phyloP scores from a whole-genome alignment of 2,329 filamentous ascomycete species.

The Ampelomyces quisqualis region DNA sequence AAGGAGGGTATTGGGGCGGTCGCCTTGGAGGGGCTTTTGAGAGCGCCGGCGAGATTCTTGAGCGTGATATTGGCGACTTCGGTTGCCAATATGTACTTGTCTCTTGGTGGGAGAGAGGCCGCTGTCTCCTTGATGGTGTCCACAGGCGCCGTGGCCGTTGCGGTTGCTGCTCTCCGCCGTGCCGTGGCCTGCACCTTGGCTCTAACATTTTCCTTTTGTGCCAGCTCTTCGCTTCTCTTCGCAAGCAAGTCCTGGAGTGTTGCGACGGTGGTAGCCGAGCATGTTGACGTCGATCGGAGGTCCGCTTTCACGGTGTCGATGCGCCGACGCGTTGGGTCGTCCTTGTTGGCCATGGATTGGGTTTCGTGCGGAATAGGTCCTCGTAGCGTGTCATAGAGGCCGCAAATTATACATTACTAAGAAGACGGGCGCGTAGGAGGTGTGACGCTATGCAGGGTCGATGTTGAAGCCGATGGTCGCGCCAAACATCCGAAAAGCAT shows the following conservation, averaged over 20 bases:
- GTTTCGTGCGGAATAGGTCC: background rate
- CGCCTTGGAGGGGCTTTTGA: slow-evolving; percentile 51
- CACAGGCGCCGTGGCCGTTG: slow-evolving; percentile 30
- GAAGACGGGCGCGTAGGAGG: slow-evolving; percentile 15
- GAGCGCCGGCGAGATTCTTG: slow-evolving; percentile 67
- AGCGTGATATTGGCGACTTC: slow-evolving; percentile 71
- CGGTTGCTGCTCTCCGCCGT: slow-evolving; percentile 36
- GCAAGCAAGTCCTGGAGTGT: slow-evolving; percentile 51
- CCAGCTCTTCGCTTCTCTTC: slow-evolving; percentile 35
- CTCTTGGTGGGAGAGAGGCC: slow-evolving; percentile 53
- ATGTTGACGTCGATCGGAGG: slow-evolving; percentile 51
- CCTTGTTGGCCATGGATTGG: slow-evolving; percentile 34
- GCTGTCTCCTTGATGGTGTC: slow-evolving; percentile 43
- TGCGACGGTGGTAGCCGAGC: slow-evolving; percentile 50
- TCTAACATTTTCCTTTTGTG: slow-evolving; percentile 36
- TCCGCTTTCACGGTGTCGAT: slow-evolving; percentile 53
- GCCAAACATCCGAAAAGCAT: slow-evolving; percentile 22
- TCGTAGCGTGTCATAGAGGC: slow-evolving; percentile 15
- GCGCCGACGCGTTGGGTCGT: slow-evolving; percentile 45
- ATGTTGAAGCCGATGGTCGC: slow-evolving; percentile 10
- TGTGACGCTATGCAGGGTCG: slow-evolving; percentile 10
- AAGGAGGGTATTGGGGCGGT: slow-evolving; percentile 14
- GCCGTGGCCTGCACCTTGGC: slow-evolving; percentile 27
- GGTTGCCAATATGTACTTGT: slow-evolving; percentile 68
- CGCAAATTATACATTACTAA: slow-evolving; percentile 35